Percentiles rank a stretch among this genome's conserved stretches.
These are phyloP conservation scores for Crithidia fasciculata DNA, from an alignment of 208 protist species.

Conservation along the genomic window DNA sequence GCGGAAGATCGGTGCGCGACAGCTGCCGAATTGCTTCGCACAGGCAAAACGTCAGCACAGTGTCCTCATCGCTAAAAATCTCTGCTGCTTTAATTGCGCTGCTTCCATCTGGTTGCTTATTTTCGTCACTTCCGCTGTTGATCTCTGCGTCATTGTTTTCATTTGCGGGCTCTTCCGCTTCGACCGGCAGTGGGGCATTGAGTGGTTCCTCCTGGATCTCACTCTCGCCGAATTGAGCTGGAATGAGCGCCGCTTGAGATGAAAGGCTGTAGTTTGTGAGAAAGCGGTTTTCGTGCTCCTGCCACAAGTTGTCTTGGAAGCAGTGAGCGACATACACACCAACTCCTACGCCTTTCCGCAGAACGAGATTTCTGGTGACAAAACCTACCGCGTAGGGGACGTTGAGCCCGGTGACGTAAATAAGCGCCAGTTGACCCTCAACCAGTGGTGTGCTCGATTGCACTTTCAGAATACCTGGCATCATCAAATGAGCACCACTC, in stretches of 20 bases:
- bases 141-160: background rate
- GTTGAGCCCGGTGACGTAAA: conserved; percentile 46
- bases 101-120: background rate
- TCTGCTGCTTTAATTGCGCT: conserved; percentile 1
- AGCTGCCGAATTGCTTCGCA: conserved; percentile 56
- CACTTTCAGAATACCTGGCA: conserved; percentile 57
- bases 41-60: conserved; percentile 60
- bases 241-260: conserved; percentile 19
- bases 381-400: conserved; percentile 74
- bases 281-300: conserved; percentile 51
- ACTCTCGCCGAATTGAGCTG: conserved; percentile 28
- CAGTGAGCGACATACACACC: conserved; percentile 70
- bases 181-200: background rate
- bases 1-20: conserved; percentile 42
- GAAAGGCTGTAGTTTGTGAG: conserved; percentile 26
- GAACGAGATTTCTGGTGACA: conserved; percentile 44
- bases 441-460: conserved; percentile 1
- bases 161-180: background rate
- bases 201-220: conserved; percentile 21
- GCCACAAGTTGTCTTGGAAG: conserved; percentile 71
- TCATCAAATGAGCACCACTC: conserved; percentile 85
- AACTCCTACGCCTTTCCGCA: conserved; percentile 32
- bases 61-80: conserved; percentile 49
- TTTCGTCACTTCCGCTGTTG: background rate
- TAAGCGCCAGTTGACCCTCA: conserved; percentile 33